Evolutionary conservation across 371 early-diverging fungal genomes (phyloP), one percentile per base, ranked within the genome.

Genomic region (Saksenaea vasiformis): DNA sequence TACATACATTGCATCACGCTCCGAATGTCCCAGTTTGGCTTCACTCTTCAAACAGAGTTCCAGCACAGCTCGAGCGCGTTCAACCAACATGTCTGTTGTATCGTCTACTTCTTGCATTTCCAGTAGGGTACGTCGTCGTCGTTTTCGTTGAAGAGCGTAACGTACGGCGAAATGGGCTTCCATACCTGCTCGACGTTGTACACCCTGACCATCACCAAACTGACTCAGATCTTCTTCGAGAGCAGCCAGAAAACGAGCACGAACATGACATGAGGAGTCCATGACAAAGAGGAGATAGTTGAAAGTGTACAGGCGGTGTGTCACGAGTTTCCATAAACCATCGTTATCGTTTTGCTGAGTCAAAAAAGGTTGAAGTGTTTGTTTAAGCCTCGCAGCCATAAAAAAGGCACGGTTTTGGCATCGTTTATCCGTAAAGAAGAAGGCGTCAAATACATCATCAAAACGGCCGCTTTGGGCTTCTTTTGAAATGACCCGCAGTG

Each of bases 1-100:
- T 24, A 77, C 62, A 61, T 83, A 82, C 83, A 85, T 82, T 19
- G 83, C 79, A 60, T 78, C 77, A 31, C 78, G 69, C 64, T 84
- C 84, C 17, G 71, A 58, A 60, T 76, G 72, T 26, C 74, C 72
- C 17, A 82, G 66, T 47, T 77, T 80, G 13, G 70, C 44, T 44
- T 84, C 84, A 43, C 79, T 82, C 61, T 77, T 77, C 60, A 84
- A 51, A 56, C 82, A 80, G 28, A 78, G 76, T 60, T 75, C 71
- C 13, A 84, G 58, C 7, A 72, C 62, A 10, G 65, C 37, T 43
- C 80, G 69, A 11, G 82, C 79, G 17, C 72, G 68, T 51, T 77
- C 79, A 56, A 37, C 73, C 65, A 62, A 24, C 14, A 61, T 58
- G 31, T 67, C 65, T 37, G 64, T 60, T 43, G 51, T 3, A 22